Evolutionary conservation across 148 eudicot genomes (phyloP), one percentile per base, ranked within the genome.

Genomic region (Rhododendron henanense): DNA sequence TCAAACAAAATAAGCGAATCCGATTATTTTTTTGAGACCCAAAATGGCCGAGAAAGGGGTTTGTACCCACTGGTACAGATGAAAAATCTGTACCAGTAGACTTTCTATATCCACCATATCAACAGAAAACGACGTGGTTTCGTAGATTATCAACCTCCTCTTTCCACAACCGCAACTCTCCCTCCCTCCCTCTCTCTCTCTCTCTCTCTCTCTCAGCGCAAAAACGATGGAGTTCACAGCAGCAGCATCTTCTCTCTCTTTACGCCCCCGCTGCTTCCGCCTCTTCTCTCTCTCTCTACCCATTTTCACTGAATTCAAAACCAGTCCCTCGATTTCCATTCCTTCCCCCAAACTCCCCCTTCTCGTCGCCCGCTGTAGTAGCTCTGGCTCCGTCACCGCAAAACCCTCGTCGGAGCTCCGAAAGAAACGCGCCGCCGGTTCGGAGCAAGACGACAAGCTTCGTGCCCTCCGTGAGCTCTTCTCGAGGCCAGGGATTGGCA

Each of bases 321-420:
- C 76, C 86, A 55, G 53, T 37, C 83, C 87, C 79, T 81, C 83
- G 44, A 39, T 83, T 82, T 39, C 89, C 61, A 18, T 37, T 2
- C 77, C 79, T 80, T 57, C 85, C 77, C 89, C 50, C 33, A 80
- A 75, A 77, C 74, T 25, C 74, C 33, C 91, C 45, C 7, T 78
- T 74, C 21, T 79, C 59, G 57, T 61, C 53, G 81, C 89, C 86
- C 88, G 89, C 41, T 86, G 87, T 69, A 10, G 74, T 25, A n/a
- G 33, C 33, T 95, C 94, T 78, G 71, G 88, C 74, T 91, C 94
- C 71, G 88, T 94, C 85, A 78, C 97, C 11, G 94, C 97, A 33
- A 95, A 92, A 50, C 90, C 97, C 84, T 92, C 93, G 3, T 92
- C 97, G 57, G 94, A 95, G 90, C 91, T 94, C 55, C 89, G 89